Conservation (phyloP, 768 basidiomycete species). For the Mycena vitilis region DNA sequence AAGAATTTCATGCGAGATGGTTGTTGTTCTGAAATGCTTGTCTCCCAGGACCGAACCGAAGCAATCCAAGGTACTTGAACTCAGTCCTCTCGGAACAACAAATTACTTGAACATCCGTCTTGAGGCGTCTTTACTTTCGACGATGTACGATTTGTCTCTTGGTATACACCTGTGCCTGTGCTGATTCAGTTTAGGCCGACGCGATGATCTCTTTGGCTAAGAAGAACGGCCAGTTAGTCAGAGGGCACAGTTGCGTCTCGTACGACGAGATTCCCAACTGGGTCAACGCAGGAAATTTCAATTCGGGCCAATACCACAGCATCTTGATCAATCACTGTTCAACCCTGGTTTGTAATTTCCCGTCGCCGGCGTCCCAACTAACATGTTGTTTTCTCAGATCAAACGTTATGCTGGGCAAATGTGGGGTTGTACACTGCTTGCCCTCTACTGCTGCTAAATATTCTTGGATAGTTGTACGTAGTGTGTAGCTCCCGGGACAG, state of each 20-base stretch:
- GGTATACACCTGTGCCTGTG: neutral
- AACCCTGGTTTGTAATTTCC: conserved; percentile 50
- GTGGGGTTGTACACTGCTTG: conserved; percentile 41
- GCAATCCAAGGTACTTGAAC: neutral
- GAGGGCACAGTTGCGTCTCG: conserved; percentile 62
- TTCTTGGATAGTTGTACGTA: conserved; percentile 47
- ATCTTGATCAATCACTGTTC: conserved; percentile 61
- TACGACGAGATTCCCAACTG: conserved; percentile 63
- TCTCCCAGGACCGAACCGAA: conserved; percentile 49
- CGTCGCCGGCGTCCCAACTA: too few relatives aligned
- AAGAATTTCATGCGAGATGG: conserved; percentile 13
- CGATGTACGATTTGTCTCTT: conserved; percentile 31
- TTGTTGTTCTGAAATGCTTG: neutral
- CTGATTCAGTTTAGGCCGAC: neutral
- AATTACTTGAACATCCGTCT: neutral
- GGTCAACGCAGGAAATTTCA: conserved; percentile 57
- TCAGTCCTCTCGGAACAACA: too few relatives aligned
- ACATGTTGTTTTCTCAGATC: neutral
- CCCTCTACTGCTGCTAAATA: neutral
- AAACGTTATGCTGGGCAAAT: conserved; percentile 64
- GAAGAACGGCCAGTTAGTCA: conserved; percentile 57
- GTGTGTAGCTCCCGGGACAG: conserved; percentile 35
- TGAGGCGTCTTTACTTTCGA: conserved; percentile 53
- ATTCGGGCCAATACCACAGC: conserved; percentile 51
- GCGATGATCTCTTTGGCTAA: conserved; percentile 53